A percentile compares a stretch with the other conserved stretches of the same genome.
These are phyloP conservation scores for Xylaria acuta DNA, from an alignment of 495 filamentous ascomycete genomes.

Conservation along the genomic window DNA sequence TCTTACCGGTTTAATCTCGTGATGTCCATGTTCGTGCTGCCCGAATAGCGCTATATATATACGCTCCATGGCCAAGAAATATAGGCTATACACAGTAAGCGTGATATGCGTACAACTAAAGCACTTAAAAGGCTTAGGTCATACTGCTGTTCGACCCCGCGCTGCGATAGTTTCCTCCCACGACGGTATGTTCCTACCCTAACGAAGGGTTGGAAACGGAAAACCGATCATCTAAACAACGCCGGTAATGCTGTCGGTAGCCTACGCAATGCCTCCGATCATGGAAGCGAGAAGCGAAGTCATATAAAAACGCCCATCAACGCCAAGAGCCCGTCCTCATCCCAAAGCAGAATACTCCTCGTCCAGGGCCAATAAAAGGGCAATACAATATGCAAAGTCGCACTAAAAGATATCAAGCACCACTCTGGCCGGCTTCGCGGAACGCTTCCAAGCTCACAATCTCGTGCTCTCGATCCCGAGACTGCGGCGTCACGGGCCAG, in stretches of 20 bases:
- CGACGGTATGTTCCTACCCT: not conserved
- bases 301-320: not conserved
- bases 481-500: constrained; percentile 33
- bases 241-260: constrained; percentile 2
- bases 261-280: not conserved
- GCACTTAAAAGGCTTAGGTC: not conserved
- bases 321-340: not conserved
- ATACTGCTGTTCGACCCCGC: not conserved
- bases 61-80: not conserved
- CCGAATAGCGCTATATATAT: not conserved
- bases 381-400: not conserved
- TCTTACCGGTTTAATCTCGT: not conserved
- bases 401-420: constrained; percentile 40
- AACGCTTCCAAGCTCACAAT: constrained; percentile 44
- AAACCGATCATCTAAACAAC: not conserved
- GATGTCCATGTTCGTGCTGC: not conserved
- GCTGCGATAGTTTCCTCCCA: not conserved
- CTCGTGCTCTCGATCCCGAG: constrained; percentile 29
- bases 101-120: constrained; percentile 9
- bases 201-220: not conserved
- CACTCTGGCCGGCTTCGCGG: constrained; percentile 52
- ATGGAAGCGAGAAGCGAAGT: not conserved
- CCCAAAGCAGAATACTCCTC: not conserved
- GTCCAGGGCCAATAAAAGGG: no score
- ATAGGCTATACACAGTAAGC: not conserved